Percentiles rank a stretch among this genome's conserved stretches.
These are phyloP conservation scores for Austroboletus olivaceoglutinosus DNA, from an alignment of 1,284 basidiomycete species.

Conservation along the genomic window DNA sequence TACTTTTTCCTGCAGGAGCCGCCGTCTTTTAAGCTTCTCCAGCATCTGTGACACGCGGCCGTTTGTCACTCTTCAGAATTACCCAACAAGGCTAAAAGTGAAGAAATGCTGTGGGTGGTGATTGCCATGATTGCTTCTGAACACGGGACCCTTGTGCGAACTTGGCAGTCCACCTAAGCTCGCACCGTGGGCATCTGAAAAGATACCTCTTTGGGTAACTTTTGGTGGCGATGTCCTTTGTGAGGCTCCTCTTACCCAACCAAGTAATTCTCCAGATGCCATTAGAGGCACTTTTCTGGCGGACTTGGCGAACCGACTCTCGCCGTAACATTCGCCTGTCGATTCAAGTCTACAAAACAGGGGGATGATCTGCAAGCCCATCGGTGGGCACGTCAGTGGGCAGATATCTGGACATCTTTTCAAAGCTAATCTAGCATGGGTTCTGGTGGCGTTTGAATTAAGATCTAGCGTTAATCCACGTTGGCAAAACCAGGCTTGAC, in stretches of 20 bases:
- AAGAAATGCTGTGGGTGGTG: constrained; percentile 16
- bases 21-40: constrained; percentile 26
- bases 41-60: constrained; percentile 12
- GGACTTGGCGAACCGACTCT: too few relatives aligned
- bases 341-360: too few relatives aligned
- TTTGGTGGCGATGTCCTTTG: constrained; percentile 17
- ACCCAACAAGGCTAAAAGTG: constrained; percentile 25
- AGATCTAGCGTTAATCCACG: too few relatives aligned
- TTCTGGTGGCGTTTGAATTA: too few relatives aligned
- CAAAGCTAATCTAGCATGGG: too few relatives aligned
- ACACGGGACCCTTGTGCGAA: constrained; percentile 27
- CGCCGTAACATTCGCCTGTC: too few relatives aligned
- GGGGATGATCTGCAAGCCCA: too few relatives aligned
- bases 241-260: constrained; percentile 14
- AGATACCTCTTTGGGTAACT: constrained; percentile 27
- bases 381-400: too few relatives aligned
- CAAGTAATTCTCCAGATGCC: constrained; percentile 25
- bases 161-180: background rate
- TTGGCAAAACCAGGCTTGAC: too few relatives aligned
- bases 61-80: constrained; percentile 20
- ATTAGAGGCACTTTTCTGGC: background rate
- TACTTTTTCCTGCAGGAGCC: constrained; percentile 9
- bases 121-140: constrained; percentile 25
- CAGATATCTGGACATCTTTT: too few relatives aligned
- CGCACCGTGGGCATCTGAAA: constrained; percentile 2